These are phyloP conservation scores for Jackrogersella multiformis DNA, from an alignment of 495 filamentous ascomycete genomes.

Conservation along the genomic window DNA sequence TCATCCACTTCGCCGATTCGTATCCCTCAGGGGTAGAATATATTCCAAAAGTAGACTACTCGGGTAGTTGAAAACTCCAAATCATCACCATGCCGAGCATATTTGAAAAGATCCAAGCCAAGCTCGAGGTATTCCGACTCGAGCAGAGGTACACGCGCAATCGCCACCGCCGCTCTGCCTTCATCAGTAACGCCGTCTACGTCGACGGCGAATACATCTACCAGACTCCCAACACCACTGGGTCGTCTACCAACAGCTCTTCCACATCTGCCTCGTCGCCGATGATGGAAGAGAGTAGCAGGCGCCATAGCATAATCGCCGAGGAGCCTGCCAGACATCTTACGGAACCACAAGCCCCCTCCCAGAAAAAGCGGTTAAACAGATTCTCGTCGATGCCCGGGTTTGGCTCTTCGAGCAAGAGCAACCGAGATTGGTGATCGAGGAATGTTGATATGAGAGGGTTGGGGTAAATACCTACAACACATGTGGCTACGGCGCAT, in stretches of 20 bases:
- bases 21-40: not conserved
- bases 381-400: conserved; percentile 60
- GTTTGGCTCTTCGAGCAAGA: conserved; percentile 51
- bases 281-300: conserved; percentile 15
- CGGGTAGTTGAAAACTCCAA: not conserved
- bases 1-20: not conserved
- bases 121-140: conserved; percentile 88
- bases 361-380: conserved; percentile 51
- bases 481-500: not conserved
- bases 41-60: not conserved
- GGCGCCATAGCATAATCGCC: conserved; percentile 33
- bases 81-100: conserved; percentile 45
- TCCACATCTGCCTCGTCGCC: conserved; percentile 44
- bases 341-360: conserved; percentile 24
- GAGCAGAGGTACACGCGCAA: conserved; percentile 91
- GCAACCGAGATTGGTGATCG: conserved; percentile 38
- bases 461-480: conserved; percentile 4
- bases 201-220: conserved; percentile 94
- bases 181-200: conserved; percentile 85
- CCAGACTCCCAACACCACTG: conserved; percentile 60
- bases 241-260: conserved; percentile 55
- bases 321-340: conserved; percentile 26
- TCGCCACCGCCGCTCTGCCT: conserved; percentile 81
- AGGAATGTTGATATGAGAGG: conserved; percentile 23
- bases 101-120: conserved; percentile 63